Percentiles rank a stretch among this genome's conserved stretches.
These are phyloP conservation scores for Beauveria sp. DNA, from an alignment of 2,329 filamentous ascomycete genomes.

Conservation along the genomic window DNA sequence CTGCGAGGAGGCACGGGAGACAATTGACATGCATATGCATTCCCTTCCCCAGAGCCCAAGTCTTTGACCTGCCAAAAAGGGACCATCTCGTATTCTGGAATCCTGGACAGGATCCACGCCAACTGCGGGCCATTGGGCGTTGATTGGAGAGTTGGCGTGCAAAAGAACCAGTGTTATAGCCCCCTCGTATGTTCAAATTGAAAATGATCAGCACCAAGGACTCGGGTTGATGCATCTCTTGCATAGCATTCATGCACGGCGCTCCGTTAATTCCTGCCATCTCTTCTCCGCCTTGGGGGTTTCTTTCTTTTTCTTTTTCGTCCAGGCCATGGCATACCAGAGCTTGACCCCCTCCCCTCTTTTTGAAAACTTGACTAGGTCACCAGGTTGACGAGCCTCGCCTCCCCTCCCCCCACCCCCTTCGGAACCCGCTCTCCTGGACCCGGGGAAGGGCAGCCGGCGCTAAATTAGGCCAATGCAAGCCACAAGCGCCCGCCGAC, in stretches of 20 bases:
- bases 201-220: not conserved
- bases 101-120: too few species aligned
- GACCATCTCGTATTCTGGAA: too few species aligned
- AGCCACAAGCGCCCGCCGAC: slow-evolving; percentile 1
- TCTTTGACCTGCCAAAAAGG: not conserved
- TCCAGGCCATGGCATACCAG: not conserved
- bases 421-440: slow-evolving; percentile 5
- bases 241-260: not conserved
- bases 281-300: not conserved
- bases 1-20: not conserved
- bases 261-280: not conserved
- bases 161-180: too few species aligned
- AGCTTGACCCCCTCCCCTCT: not conserved
- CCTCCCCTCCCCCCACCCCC: not conserved
- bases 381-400: not conserved
- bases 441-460: slow-evolving; percentile 1
- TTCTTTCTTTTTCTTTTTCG: not conserved
- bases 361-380: not conserved
- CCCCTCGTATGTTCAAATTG: too few species aligned
- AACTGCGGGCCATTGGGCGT: too few species aligned
- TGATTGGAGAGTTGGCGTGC: too few species aligned
- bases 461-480: not conserved
- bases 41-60: not conserved
- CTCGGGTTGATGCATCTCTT: not conserved
- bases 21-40: not conserved